Base-by-base conservation (phyloP, 495 filamentous ascomycete species). In the Penicillium bovifimosum region DNA sequence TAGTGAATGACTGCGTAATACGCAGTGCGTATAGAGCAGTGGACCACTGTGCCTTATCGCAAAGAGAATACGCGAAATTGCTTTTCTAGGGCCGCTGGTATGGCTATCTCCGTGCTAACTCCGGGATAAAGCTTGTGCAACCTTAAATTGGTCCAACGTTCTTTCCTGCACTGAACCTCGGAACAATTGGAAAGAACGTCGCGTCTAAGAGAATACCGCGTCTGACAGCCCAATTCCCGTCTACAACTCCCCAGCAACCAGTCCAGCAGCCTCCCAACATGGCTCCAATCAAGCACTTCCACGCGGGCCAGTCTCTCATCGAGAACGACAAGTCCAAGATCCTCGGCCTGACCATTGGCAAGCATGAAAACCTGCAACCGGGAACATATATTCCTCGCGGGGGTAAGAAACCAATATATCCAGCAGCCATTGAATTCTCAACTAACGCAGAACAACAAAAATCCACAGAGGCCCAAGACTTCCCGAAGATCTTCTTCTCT, bases 311-410 rank as follows among this genome's bases (percentile, higher is more conserved):
- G 28, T 45, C 60, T 20, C 61, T 71, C 42, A 65, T 73, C 53
- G 50, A 73, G 50, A 64, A 53, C 14, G 67, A 72, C 41, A 45
- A 56, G 10, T 58, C 66, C 51, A 71, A 65, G 43, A 35, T 71
- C 36, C 57, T 75, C 2, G 63, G 58, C 43, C 40, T 73, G 44
- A 63, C 38, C 3, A 40, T 71, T 18, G 63, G 63, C 29, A 45
- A 18, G 9, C 52, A 70, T 31, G 31, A 56, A 20, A 59, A 64
- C 20, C 50, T 74, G 24, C 38, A 60, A 40, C 63, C 66, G 0
- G 71, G 71, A 27, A 52, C 62, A 9, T 63, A 58, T 17, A 55
- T 74, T 14, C 54, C 70, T 17, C 67, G 61, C 48, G 53, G 52
- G 2, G 63, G 70, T 70, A 46, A 34, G 61, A 16, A 48, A 9